Percentiles rank a stretch among this genome's conserved stretches.
Conservation (phyloP, 441 rosid species). For the Geranium incanum region DNA sequence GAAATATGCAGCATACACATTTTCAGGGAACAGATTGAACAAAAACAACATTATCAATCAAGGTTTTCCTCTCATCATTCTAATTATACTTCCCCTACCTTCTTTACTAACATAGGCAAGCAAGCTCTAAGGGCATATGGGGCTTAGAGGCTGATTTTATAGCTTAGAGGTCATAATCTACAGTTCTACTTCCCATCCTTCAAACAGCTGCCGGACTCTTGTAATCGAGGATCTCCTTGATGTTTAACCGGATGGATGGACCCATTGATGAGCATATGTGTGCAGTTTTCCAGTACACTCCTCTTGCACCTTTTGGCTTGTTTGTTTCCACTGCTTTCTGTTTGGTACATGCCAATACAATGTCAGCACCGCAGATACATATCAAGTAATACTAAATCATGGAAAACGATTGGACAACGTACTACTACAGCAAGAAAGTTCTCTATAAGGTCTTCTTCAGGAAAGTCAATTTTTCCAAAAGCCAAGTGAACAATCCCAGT, state of each 20-base stretch:
- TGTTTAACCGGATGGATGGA: constrained; percentile 75
- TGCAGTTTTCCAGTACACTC: constrained; percentile 93
- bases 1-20: background rate
- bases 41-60: background rate
- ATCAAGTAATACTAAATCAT: background rate
- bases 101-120: constrained; percentile 15
- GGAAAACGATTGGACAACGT: constrained; percentile 24
- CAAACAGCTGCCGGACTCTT: constrained; percentile 33
- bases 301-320: constrained; percentile 95
- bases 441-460: constrained; percentile 70
- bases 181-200: constrained; percentile 24
- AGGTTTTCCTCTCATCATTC: constrained; percentile 4
- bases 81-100: background rate
- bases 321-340: constrained; percentile 94
- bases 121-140: constrained; percentile 8
- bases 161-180: constrained; percentile 24
- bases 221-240: constrained; percentile 83
- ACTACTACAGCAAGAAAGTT: constrained; percentile 82
- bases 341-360: background rate
- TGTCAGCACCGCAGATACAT: background rate
- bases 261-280: constrained; percentile 95
- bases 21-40: background rate
- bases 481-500: constrained; percentile 96
- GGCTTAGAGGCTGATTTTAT: constrained; percentile 13
- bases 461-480: constrained; percentile 68